Base-by-base conservation (phyloP, 192 early-diverging fungal species). In the Entomortierella lignicola region DNA sequence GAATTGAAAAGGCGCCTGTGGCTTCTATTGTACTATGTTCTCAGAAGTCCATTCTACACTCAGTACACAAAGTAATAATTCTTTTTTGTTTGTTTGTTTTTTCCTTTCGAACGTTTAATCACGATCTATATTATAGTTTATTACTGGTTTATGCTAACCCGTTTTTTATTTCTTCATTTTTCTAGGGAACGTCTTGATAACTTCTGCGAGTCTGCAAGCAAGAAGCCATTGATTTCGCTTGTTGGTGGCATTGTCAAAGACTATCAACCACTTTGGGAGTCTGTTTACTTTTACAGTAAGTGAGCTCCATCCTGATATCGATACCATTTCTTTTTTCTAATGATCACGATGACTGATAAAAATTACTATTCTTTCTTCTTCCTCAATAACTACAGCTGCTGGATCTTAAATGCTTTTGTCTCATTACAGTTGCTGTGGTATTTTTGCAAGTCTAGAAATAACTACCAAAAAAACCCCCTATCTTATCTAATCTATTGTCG, bases 181-280 rank as follows among this genome's bases (percentile, higher is more conserved):
- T 52, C 5, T 73, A 88, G 87, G 74, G 83, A 84, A 21, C 84
- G 90, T 13, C 77, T 96, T 55, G 85, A 92, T 31, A 79, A 84
- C 8, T 85, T 92, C 37, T 89, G 90, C 54, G 81, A 89, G 56
- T 84, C 87, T 52, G 87, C 89, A n/a, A 84, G 83, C 63, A 90
- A 88, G 66, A 94, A 90, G 83, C 91, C 92, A 52, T 72, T 96
- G 48, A 86, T 96, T 47, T 92, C 91, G 18, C 84, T 96, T 67
- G 84, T 94, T 26, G 89, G 89, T 50, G 89, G 92, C 56, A 88
- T 96, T 47, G 82, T 96, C 42, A 87, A 88, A 26, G 95, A 97
- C 81, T 97, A 97, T 80, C 90, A 94, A 73, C 94, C 94, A 8
- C 83, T 97, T 25, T 96, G 94, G 94, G 91, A 97, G 82, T 88